These are phyloP conservation scores for Verticillium tricorpus DNA, from an alignment of 2,329 filamentous ascomycete genomes.

Conservation along the genomic window DNA sequence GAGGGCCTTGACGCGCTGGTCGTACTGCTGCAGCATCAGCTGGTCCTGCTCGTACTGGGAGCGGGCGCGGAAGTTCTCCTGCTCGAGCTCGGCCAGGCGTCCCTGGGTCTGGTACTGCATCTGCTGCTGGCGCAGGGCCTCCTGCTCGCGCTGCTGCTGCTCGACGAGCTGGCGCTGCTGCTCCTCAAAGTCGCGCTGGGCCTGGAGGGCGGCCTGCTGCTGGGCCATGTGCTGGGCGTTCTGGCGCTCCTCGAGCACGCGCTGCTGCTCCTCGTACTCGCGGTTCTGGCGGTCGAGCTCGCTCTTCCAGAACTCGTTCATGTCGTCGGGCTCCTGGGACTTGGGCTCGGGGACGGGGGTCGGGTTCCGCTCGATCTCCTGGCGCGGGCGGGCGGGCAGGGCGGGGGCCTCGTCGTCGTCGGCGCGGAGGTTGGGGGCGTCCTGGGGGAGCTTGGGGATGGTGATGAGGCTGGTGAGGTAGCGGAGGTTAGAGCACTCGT, in stretches of 20 bases:
- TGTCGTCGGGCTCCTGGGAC: conserved; percentile 82
- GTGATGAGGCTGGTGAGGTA: conserved; percentile 96
- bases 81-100: conserved; percentile 89
- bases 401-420: conserved; percentile 83
- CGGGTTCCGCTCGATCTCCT: conserved; percentile 63
- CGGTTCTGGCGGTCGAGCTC: conserved; percentile 88
- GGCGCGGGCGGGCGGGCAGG: conserved; percentile 75
- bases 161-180: conserved; percentile 84
- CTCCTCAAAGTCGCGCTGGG: conserved; percentile 93
- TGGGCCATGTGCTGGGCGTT: conserved; percentile 77
- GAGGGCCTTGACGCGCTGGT: conserved; percentile 86
- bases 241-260: conserved; percentile 80
- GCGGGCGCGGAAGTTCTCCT: conserved; percentile 88
- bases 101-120: conserved; percentile 92
- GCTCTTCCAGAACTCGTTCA: conserved; percentile 96
- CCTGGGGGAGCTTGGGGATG: conserved; percentile 90
- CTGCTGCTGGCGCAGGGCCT: conserved; percentile 83
- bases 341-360: conserved; percentile 62
- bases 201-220: conserved; percentile 75
- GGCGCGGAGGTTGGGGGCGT: conserved; percentile 81
- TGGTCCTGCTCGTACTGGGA: conserved; percentile 97
- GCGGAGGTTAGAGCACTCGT: conserved; percentile 95
- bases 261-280: conserved; percentile 92
- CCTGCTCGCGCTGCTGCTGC: conserved; percentile 85
- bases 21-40: conserved; percentile 94